Evolutionary conservation across 345 rosid species (phyloP), one percentile per base, ranked within the genome.

Genomic region (Rhodamnia rubescens): DNA sequence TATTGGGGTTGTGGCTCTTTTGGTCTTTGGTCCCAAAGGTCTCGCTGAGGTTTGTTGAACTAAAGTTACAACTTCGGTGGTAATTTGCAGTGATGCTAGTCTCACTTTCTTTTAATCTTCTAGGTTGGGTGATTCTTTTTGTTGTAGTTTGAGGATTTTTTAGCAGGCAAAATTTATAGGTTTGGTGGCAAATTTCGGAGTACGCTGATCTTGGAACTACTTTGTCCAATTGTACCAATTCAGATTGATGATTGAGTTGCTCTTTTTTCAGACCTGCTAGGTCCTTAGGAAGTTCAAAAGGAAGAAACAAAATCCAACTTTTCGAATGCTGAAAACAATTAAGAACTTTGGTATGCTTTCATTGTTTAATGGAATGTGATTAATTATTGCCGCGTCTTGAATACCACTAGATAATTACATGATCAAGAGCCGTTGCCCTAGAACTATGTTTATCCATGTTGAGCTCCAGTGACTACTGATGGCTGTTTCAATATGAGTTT

Each of bases 11-110:
- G 99, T 97, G 86, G 99, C 98, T 88, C 92, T 97, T 89, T 90
- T 97, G 90, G 99, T 96, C 87, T 97, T 97, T 88, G 99, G 99
- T 85, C 99, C 99, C 87, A 97, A 97, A 92, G 99, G 98, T 81
- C 95, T 96, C 57, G 99, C 99, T 83, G 99, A 97, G 98, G 99
- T 97, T 80, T 74, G 92, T 91, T 9, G 58, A 24, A 52, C 40
- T 82, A 24, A 51, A 44, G 29, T 1, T 52, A 27, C 49, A 21
- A 18, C 22, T 82, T 81, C 24, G 7, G 32, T 27, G 9, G 42
- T 36, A 64, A 64, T 64, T 29, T 64, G 75, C 42, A 29, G 75
- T 29, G 75, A 64, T 64, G 1, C 5, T 29, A 69, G 24, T 69
- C 7, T 9, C 78, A 69, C 26, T 69, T 32, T 4, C 78, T 64